Evolutionary conservation across 805 yeast genomes (phyloP), one percentile per base, ranked within the genome.

Genomic region (Sungouiozyma intestinalis): DNA sequence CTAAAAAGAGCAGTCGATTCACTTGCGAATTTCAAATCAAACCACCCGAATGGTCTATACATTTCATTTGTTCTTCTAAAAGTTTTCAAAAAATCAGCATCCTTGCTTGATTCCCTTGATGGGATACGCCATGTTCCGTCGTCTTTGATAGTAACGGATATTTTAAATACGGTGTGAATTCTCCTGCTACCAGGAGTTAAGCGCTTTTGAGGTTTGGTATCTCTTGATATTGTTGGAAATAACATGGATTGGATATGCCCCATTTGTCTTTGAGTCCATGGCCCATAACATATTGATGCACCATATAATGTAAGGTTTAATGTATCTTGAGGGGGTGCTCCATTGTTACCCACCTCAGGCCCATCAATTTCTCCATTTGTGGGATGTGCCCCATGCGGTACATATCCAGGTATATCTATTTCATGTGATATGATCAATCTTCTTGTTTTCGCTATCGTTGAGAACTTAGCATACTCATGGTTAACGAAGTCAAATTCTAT

Each of bases 191-290:
- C 90, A 0, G 78, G 66, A 1, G 44, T 40, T 3, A 73, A 60
- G 2, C 61, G 60, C 3, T 66, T 64, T 4, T 58, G 57, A 0
- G 77, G 72, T 9, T 52, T 51, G 2, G 77, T 62, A 51, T 86
- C 85, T 38, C 79, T 62, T 19, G 81, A 74, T 3, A 77, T 56
- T 0, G 72, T 58, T 0, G 98, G 98, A 43, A 81, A 76, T 18
- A 92, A 64, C 62, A 79, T 64, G 14, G 67, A 62, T 43, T 81
- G 87, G 8, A 88, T 53, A 1, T 78, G 73, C 2, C 68, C 69
- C 15, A 95, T 60, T 58, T 92, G 94, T 32, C 90, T 76, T 45
- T 92, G 94, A 0, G 96, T 84, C 96, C 97, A 90, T 0, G 98
- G 95, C 0, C 98, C 98, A 55, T 85, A 88, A 50, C 81, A 81